Evolutionary conservation across 78 protist species (phyloP).

Genomic region (Dictyostelium citrinum): DNA sequence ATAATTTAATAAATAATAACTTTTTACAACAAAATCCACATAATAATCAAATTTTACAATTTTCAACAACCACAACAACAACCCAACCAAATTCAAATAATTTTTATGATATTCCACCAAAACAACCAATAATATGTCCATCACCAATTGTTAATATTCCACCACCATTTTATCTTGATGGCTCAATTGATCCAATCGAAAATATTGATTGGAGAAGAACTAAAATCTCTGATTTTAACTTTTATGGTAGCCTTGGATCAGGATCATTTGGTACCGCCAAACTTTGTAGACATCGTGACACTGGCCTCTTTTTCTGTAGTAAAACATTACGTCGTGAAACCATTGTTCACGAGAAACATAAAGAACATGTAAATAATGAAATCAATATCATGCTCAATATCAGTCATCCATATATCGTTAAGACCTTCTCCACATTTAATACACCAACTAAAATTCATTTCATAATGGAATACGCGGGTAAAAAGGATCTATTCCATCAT

Average conservation of each 20-base stretch:
- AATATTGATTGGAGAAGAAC: constrained; percentile 28
- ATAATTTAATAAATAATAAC: neutral
- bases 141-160: neutral
- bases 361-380: constrained; percentile 63
- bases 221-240: neutral
- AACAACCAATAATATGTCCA: neutral
- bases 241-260: constrained; percentile 16
- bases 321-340: constrained; percentile 29
- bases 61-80: neutral
- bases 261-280: constrained; percentile 65
- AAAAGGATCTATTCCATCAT: constrained; percentile 74
- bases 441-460: constrained; percentile 38
- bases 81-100: neutral
- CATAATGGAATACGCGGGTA: constrained; percentile 61
- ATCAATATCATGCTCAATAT: constrained; percentile 19
- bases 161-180: constrained; percentile 15
- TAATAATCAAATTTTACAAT: neutral
- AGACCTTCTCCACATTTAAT: constrained; percentile 56
- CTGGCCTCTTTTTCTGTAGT: constrained; percentile 32
- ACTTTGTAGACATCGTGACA: constrained; percentile 36
- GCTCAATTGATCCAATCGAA: neutral
- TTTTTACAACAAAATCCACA: neutral
- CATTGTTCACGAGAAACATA: constrained; percentile 39
- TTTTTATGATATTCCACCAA: neutral
- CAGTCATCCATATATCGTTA: constrained; percentile 68